These are phyloP conservation scores for Casuarina cunninghamiana DNA, from an alignment of 306 rosid species.

Conservation along the genomic window DNA sequence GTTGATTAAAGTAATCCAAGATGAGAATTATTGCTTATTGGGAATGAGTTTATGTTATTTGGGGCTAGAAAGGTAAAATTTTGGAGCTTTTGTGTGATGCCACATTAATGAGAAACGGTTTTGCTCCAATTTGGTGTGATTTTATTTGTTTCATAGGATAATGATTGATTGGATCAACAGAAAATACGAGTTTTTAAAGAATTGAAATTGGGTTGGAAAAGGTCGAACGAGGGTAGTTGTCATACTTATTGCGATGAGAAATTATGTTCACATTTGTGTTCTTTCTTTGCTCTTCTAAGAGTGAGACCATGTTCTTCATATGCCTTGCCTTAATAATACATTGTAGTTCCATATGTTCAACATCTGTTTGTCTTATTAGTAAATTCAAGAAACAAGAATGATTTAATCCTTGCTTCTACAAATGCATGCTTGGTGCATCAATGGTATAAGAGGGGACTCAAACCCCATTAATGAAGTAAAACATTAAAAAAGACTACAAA, in stretches of 20 bases:
- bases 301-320: not conserved
- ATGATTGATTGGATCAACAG: not conserved
- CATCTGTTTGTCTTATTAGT: not conserved
- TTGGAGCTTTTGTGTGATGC: not conserved
- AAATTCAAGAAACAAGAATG: no score
- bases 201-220: not conserved
- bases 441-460: no score
- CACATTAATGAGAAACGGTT: not conserved
- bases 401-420: no score
- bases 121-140: not conserved
- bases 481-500: no score
- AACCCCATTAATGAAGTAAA: no score
- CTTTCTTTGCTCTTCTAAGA: not conserved
- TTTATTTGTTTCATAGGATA: not conserved
- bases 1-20: not conserved
- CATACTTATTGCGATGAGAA: not conserved
- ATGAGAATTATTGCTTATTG: not conserved
- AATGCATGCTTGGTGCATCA: no score
- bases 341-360: not conserved
- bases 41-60: not conserved
- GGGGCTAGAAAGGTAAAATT: not conserved
- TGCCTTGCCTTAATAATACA: not conserved
- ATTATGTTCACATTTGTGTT: not conserved
- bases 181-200: not conserved
- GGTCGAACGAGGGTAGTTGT: not conserved